phyloP scores from a whole-genome alignment of 2,329 filamentous ascomycete genomes.

The Aspergillus floridensis region DNA sequence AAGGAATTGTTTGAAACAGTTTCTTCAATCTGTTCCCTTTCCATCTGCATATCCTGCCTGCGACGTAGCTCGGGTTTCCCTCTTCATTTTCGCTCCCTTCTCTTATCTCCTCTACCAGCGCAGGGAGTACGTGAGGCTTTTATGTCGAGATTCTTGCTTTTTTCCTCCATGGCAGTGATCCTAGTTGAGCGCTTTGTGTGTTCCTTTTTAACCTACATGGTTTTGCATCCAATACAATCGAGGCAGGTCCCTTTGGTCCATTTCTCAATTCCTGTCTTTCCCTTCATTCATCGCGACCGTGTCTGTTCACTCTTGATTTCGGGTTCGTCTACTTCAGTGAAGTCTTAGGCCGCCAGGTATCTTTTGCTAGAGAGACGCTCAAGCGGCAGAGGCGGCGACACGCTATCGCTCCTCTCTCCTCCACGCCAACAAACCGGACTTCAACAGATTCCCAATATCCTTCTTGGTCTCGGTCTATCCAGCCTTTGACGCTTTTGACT shows the following conservation, averaged over 20 bases:
- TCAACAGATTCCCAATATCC: neutral
- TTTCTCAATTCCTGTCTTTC: slow-evolving; percentile 12
- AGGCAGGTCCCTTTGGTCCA: slow-evolving; percentile 31
- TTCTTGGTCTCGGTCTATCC: neutral
- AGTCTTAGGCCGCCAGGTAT: neutral
- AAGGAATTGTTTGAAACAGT: slow-evolving; percentile 25
- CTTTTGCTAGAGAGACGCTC: neutral
- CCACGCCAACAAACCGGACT: neutral
- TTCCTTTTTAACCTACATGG: slow-evolving; percentile 24
- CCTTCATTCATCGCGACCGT: slow-evolving; percentile 7
- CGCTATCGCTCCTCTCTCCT: neutral
- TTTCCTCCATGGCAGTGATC: slow-evolving; percentile 19
- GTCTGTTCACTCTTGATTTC: slow-evolving; percentile 9
- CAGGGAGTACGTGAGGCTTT: slow-evolving; percentile 20
- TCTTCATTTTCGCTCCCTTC: slow-evolving; percentile 14
- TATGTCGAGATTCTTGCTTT: slow-evolving; percentile 19
- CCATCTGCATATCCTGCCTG: slow-evolving; percentile 20
- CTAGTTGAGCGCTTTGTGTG: slow-evolving; percentile 32
- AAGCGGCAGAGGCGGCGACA: neutral
- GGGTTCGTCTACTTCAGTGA: slow-evolving; percentile 3
- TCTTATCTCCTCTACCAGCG: slow-evolving; percentile 12
- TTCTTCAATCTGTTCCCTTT: slow-evolving; percentile 18
- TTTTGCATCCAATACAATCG: slow-evolving; percentile 28
- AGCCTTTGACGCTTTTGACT: slow-evolving; percentile 12
- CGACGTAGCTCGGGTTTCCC: slow-evolving; percentile 7